These are phyloP conservation scores for Limonomyces culmigenus DNA, from an alignment of 1,284 basidiomycete genomes.

Conservation along the genomic window DNA sequence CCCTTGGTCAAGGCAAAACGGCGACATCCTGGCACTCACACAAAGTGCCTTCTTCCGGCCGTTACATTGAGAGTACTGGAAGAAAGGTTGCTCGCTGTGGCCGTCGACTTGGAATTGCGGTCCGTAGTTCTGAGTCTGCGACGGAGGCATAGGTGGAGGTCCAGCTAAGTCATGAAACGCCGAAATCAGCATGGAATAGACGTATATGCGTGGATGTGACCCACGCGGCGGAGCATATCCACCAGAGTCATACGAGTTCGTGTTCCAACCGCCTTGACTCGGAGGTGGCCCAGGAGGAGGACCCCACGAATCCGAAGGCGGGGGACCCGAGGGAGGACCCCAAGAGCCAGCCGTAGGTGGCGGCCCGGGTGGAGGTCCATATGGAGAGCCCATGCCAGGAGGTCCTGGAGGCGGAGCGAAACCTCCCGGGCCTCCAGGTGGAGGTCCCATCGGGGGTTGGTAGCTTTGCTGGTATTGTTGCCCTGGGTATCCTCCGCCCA, in stretches of 20 bases:
- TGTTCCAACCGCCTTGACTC: not conserved
- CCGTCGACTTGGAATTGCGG: conserved; percentile 39
- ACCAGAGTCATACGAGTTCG: not conserved
- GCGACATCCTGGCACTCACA: conserved; percentile 21
- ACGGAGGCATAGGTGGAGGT: conserved; percentile 38
- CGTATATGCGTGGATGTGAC: not conserved
- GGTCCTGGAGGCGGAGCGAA: too few relatives aligned
- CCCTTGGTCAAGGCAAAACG: conserved; percentile 1
- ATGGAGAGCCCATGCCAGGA: too few relatives aligned
- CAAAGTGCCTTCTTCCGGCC: conserved; percentile 70
- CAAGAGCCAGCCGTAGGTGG: not conserved
- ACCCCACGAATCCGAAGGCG: not conserved
- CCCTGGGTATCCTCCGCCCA: too few relatives aligned
- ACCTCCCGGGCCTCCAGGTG: too few relatives aligned
- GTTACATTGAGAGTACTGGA: conserved; percentile 76
- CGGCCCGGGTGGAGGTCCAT: conserved; percentile 1
- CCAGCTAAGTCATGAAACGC: conserved; percentile 11
- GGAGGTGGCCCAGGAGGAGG: not conserved
- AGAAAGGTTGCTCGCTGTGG: conserved; percentile 30
- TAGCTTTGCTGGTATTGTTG: too few relatives aligned
- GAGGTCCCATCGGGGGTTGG: too few relatives aligned
- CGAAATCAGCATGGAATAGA: not conserved
- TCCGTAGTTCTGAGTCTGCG: conserved; percentile 49
- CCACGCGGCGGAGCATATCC: conserved; percentile 2
- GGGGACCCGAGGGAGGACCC: not conserved